Conservation (phyloP, 2,329 filamentous ascomycete genomes). For the Hymenoscyphus salicellus region DNA sequence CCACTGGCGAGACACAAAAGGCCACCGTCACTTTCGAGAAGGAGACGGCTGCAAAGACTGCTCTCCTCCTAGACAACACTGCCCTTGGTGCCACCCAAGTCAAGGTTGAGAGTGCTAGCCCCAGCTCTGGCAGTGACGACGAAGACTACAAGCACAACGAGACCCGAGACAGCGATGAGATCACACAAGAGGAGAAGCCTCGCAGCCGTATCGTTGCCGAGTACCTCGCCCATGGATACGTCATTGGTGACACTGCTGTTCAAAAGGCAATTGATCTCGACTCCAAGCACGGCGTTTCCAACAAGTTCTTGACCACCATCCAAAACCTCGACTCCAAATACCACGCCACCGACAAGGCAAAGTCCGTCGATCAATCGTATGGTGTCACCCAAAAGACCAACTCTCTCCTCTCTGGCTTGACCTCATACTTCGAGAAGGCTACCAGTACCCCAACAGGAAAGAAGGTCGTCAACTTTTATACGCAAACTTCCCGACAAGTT, state of each 20-base stretch:
- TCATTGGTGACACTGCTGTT: slow-evolving; percentile 65
- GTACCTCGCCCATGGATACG: slow-evolving; percentile 94
- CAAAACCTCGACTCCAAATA: slow-evolving; percentile 78
- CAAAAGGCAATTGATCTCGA: slow-evolving; percentile 84
- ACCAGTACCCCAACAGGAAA: slow-evolving; percentile 81
- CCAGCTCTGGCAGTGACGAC: slow-evolving; percentile 58
- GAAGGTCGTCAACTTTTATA: slow-evolving; percentile 85
- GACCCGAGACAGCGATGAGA: slow-evolving; percentile 62
- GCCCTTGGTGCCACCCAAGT: slow-evolving; percentile 87
- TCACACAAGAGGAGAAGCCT: slow-evolving; percentile 96
- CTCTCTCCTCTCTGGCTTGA: slow-evolving; percentile 62
- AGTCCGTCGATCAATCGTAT: slow-evolving; percentile 79
- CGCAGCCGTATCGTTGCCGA: slow-evolving; percentile 90
- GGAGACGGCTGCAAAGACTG: slow-evolving; percentile 93
- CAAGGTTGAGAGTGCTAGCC: slow-evolving; percentile 62
- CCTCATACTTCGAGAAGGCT: slow-evolving; percentile 94
- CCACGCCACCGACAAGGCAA: slow-evolving; percentile 83
- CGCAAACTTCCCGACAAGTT: slow-evolving; percentile 80
- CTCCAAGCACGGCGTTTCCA: slow-evolving; percentile 80
- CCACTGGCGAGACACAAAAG: slow-evolving; percentile 66
- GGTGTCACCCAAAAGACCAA: slow-evolving; percentile 73
- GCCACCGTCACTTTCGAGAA: slow-evolving; percentile 97
- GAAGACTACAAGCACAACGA: slow-evolving; percentile 52
- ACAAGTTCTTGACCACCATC: slow-evolving; percentile 74
- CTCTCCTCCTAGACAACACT: slow-evolving; percentile 94